Base-by-base conservation (phyloP, 352 stramenopile species). In the Phytophthora syringae region DNA sequence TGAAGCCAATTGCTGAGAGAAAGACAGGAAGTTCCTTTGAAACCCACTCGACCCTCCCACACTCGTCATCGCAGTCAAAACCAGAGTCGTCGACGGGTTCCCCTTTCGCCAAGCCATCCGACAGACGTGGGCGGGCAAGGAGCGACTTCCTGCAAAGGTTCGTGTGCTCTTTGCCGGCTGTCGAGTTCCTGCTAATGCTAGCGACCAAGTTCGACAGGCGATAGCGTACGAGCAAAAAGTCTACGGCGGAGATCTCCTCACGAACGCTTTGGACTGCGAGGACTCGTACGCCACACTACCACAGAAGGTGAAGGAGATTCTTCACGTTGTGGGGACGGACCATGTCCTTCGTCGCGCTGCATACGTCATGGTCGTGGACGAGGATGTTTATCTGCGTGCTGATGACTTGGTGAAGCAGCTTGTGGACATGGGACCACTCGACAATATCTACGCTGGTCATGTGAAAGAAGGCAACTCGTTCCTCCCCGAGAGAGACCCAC, bases 241-340 rank as follows among this genome's bases (percentile, higher is more conserved):
- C 2, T 78, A 70, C 37, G 45, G 61, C 25, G 56, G 61, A 11
- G 82, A 91, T 25, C 36, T 93, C 6, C 70, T 93, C 11, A 81
- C 79, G 0, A 39, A 82, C 20, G 66, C 80, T 22, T 59, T 90
- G 28, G 61, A 74, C 13, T 88, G 82, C 37, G 64, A 72, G 27
- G 81, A 91, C 51, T 77, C 70, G n/a, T 93, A 90, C 64, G 48
- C 64, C 7, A 56, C 68, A 1, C 52, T 91, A 30, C 65, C 84
- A 0, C 60, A 78, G 28, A 91, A 93, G 47, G 76, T 85, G 3
- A 84, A 84, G 36, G 71, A 80, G 51, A 90, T 93, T 45, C 57
- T 89, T 45, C 53, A 77, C 28, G 80, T 76, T 48, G 74, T 76
- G 5, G 51, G 44, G 11, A 52, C 50, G 16, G 52, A 73, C 25